Base-by-base conservation (phyloP, 345 rosid species). In the Bretschneidera sinensis region DNA sequence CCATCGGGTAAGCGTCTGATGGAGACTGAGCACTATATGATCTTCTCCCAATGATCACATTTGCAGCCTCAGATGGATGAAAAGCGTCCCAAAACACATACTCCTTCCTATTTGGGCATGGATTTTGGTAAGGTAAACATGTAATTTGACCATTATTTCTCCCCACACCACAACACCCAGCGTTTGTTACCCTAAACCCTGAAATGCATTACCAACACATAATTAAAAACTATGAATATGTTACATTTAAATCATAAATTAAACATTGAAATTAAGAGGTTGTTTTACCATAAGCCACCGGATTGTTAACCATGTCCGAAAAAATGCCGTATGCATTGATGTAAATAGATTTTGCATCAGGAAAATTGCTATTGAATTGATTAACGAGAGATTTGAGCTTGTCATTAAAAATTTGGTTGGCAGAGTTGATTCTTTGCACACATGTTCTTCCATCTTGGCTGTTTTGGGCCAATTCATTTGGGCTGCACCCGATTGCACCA, bases 401-500 rank as follows among this genome's bases (percentile, higher is more conserved):
- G 78, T 39, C 53, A 57, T 92, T 92, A 77, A 89, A 92, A 24
- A 87, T 76, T 62, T 81, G 80, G 67, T 78, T 83, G 6, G 98
- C 88, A 1, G 60, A 33, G 70, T 92, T 92, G 55, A 92, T 67
- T 24, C 71, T 66, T 23, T 55, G 51, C 22, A 79, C 94, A 45
- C 98, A 84, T 31, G 96, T 86, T 59, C 53, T 76, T 0, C 94
- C 87, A 57, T 87, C 87, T 0, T 72, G 76, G 55, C 94, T 84
- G 31, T 74, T 83, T 43, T 74, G 85, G 57, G 96, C 87, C 57
- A 92, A 47, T 33, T 81, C 73, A 61, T 76, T 89, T 2, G 97
- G 98, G 76, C 85, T 87, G 85, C 98, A 92, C 0, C 98, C 98
- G 14, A 89, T 75, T 59, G 79, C 86, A 13, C 98, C 98, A 11